phyloP scores from a whole-genome alignment of 176 grass and related monocot species.

The Elymus sibiricus region DNA sequence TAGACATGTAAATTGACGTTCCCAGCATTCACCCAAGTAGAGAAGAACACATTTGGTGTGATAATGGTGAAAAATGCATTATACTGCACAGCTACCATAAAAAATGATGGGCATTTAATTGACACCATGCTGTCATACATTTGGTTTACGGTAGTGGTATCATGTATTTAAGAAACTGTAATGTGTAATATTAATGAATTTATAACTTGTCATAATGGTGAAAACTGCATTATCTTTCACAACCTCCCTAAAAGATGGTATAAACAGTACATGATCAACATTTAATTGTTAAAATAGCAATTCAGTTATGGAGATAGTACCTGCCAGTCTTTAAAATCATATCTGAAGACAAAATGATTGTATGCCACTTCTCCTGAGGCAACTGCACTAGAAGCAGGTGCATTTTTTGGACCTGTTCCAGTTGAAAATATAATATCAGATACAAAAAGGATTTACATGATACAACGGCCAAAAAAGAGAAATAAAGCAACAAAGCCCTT shows the following conservation, averaged over 20 bases:
- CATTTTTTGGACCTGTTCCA: conserved; percentile 75
- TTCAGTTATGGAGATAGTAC: conserved; percentile 11
- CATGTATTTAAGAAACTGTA: neutral
- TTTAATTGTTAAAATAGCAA: neutral
- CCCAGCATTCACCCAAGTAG: neutral
- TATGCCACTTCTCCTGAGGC: conserved; percentile 58
- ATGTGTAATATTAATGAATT: neutral
- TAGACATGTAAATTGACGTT: neutral
- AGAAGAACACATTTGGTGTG: neutral
- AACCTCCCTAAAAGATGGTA: neutral
- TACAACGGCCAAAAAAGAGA: neutral
- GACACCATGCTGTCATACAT: neutral
- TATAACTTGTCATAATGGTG: neutral
- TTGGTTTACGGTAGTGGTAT: neutral
- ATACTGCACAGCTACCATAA: too few species aligned
- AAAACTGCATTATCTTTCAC: neutral
- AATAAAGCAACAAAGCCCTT: conserved; percentile 25
- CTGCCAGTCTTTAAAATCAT: conserved; percentile 93
- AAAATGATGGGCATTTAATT: neutral
- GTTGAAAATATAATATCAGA: neutral
- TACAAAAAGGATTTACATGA: neutral
- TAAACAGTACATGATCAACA: neutral
- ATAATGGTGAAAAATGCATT: too few species aligned
- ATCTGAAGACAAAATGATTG: conserved; percentile 77
- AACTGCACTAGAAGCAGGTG: conserved; percentile 45